A percentile compares a stretch with the other conserved stretches of the same genome.
These are phyloP conservation scores for Clavispora carvajalis DNA, from an alignment of 805 yeast species.

Conservation along the genomic window DNA sequence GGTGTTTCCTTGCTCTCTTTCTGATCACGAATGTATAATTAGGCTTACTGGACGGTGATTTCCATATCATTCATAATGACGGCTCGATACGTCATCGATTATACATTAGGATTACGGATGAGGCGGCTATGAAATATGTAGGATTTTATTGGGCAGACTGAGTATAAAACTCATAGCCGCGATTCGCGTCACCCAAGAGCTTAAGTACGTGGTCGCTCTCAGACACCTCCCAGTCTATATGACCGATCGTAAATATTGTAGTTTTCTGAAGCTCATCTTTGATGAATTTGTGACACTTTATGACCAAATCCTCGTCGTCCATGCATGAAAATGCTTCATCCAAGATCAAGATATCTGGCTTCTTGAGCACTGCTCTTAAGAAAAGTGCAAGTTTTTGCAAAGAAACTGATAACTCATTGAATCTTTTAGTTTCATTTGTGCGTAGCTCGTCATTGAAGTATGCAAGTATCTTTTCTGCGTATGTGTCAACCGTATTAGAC, in stretches of 20 bases:
- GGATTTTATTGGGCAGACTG: neutral
- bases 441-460: conserved; percentile 28
- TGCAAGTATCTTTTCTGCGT: conserved; percentile 16
- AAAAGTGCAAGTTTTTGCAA: conserved; percentile 77
- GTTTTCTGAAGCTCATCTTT: conserved; percentile 32
- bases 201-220: conserved; percentile 45
- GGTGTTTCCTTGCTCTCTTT: neutral
- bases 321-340: conserved; percentile 94
- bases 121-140: neutral
- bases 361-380: conserved; percentile 69
- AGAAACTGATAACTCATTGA: conserved; percentile 56
- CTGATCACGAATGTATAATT: too few species aligned
- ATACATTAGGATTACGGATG: too few species aligned
- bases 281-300: conserved; percentile 29
- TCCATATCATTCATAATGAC: too few species aligned
- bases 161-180: neutral
- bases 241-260: conserved; percentile 77
- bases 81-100: too few species aligned
- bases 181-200: conserved; percentile 24
- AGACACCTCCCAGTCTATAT: conserved; percentile 76
- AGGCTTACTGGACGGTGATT: too few species aligned
- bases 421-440: conserved; percentile 30
- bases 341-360: conserved; percentile 71
- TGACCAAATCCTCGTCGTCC: conserved; percentile 45
- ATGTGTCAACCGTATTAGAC: conserved; percentile 9